Evolutionary conservation across 2,329 filamentous ascomycete species (phyloP), one percentile per base, ranked within the genome.

Genomic region (Metarhizium anisopliae): DNA sequence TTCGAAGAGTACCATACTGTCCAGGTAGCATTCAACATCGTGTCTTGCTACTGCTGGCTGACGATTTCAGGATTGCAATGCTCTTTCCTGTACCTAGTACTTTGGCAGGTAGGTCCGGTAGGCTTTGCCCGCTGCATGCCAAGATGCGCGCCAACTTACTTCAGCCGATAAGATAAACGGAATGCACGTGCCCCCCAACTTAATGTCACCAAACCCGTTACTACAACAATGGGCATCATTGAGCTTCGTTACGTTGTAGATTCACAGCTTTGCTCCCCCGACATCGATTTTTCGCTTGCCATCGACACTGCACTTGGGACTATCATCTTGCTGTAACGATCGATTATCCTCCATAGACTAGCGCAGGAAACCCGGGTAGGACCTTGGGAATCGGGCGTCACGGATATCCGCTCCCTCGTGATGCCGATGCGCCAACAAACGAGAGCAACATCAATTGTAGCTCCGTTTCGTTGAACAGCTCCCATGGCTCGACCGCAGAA

Each of bases 401-500:
- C 45, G 25, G 45, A 30, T 14, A 30, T 29, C 47, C 49, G 30
- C 40, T 53, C 36, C 47, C 52, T 38, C 54, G 57, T 56, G 20
- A 60, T 59, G 59, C 50, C 56, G 51, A 57, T 57, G 54, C 53
- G 47, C 42, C 58, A 29, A 42, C 53, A 51, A 58, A 47, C 51
- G 55, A 42, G 51, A 52, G 47, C 51, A 47, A 30, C 51, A 14
- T 53, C 58, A 47, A 38, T 55, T 54, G 47, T 42, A 40, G 49
- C 40, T 50, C 42, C 47, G 29, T 53, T 42, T 16, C 53, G 47
- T 35, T 47, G 53, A 59, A 45, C 53, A 59, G 56, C 56, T 60
- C 59, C 63, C 62, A 86, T 85, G 83, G 79, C 79, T 64, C 75
- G 76, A 63, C 69, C 76, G 57, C 75, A 77, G 61, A 74, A 69